Evolutionary conservation across 2,329 filamentous ascomycete genomes (phyloP), one percentile per base, ranked within the genome.

Genomic region (Colletotrichum cereale): DNA sequence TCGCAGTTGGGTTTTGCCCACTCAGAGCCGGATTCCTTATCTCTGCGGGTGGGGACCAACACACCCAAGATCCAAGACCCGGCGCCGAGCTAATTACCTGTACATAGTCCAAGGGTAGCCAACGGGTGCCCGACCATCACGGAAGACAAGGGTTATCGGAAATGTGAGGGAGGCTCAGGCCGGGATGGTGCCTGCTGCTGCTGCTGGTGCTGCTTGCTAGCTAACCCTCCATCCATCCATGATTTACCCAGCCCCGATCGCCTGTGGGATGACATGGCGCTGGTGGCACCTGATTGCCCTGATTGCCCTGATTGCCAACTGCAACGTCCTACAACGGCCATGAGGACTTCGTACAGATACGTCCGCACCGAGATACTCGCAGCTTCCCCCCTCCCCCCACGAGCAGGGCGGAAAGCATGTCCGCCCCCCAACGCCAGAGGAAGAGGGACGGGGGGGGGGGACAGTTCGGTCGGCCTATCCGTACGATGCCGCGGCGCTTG

Each of bases 1-100:
- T 26, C 10, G 16, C 57, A 60, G 29, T 21, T 29, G 26, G 21
- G 12, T 36, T 36, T 29, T 36, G 58, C 31, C 58, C 68, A 71
- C 34, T 71, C 65, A 71, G 48, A 55, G 52, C 31, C 24, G 18
- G n/a, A 31, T 63, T 63, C 47, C 68, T 71, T 68, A 71, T 71
- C 68, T 71, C 53, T 71, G 52, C 42, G 65, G 56, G 68, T 62
- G 68, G 68, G 65, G 65, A 24, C 29, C 36, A 47, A 47, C 44
- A 47, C 44, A 47, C n/a, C 16, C 10, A 48, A 47, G 57, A 62
- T 47, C 24, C 61, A 47, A n/a, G 61, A 48, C n/a, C 16, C 42
- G 31, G 38, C 44, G 44, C 44, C 44, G 44, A 24, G 44, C n/a
- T 47, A 47, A 56, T 34, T 53, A n/a, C n/a, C n/a, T n/a, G n/a